Conservation (phyloP, 2,329 filamentous ascomycete genomes). For the Ophiocordyceps sinensis region DNA sequence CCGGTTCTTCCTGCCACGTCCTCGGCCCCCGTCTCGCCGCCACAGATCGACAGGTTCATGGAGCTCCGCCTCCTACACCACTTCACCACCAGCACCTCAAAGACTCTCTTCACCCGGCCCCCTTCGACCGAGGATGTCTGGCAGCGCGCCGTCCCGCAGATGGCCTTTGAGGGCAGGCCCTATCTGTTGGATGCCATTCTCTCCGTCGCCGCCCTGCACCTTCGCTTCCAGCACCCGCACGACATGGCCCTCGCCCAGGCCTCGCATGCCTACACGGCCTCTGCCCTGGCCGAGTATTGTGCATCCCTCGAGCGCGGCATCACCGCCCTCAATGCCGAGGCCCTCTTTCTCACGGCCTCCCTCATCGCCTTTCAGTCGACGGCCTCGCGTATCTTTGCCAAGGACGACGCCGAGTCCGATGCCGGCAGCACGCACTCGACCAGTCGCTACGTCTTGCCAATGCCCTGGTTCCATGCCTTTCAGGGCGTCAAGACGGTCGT, state of each 20-base stretch:
- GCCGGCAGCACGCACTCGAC: conserved; percentile 16
- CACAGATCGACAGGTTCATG: conserved; percentile 29
- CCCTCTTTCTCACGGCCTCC: conserved; percentile 46
- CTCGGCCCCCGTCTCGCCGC: background rate
- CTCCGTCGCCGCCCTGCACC: conserved; percentile 48
- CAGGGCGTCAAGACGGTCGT: conserved; percentile 54
- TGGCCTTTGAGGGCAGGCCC: conserved; percentile 43
- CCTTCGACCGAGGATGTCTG: conserved; percentile 40
- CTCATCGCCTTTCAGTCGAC: conserved; percentile 55
- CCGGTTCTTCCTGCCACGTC: background rate
- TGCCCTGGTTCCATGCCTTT: conserved; percentile 53
- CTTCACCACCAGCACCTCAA: conserved; percentile 44
- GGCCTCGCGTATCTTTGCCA: conserved; percentile 45
- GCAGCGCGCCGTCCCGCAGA: conserved; percentile 42
- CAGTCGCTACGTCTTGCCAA: conserved; percentile 40
- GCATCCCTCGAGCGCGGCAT: conserved; percentile 40
- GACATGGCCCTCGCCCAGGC: conserved; percentile 46
- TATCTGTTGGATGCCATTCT: conserved; percentile 50
- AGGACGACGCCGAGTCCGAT: conserved; percentile 34
- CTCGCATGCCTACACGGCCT: conserved; percentile 51
- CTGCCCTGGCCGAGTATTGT: conserved; percentile 46
- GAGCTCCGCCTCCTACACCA: conserved; percentile 52
- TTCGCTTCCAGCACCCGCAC: conserved; percentile 40
- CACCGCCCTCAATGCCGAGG: conserved; percentile 43
- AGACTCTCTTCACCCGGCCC: conserved; percentile 41